These are phyloP conservation scores for Paramecium octaurelia DNA, from an alignment of 73 alveolate species.

Conservation along the genomic window DNA sequence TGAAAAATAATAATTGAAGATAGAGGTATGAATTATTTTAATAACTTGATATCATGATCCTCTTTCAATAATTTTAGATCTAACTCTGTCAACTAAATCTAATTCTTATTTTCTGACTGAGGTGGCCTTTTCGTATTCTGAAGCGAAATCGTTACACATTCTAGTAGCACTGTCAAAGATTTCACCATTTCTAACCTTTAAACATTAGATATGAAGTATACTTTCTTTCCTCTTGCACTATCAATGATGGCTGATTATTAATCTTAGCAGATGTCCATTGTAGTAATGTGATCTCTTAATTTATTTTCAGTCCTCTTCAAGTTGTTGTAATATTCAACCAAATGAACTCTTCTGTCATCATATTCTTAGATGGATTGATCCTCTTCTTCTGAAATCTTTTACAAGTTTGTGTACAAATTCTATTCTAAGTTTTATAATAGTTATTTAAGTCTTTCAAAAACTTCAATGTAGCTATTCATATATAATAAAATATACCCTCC, in stretches of 20 bases:
- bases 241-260: slow-evolving; percentile 48
- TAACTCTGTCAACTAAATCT: slow-evolving; percentile 40
- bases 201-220: not conserved
- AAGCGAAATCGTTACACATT: slow-evolving; percentile 45
- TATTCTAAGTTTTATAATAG: slow-evolving; percentile 38
- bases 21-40: not conserved
- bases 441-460: slow-evolving; percentile 36
- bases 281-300: slow-evolving; percentile 47
- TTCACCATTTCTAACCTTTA: slow-evolving; percentile 47
- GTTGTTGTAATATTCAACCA: slow-evolving; percentile 43
- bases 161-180: slow-evolving; percentile 42
- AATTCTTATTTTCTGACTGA: slow-evolving; percentile 49
- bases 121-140: slow-evolving; percentile 38
- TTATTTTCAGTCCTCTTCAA: slow-evolving; percentile 46
- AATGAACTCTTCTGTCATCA: slow-evolving; percentile 53
- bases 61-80: slow-evolving; percentile 44
- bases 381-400: slow-evolving; percentile 50
- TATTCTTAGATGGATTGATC: slow-evolving; percentile 43
- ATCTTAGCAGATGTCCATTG: slow-evolving; percentile 45
- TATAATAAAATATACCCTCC: not conserved
- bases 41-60: not conserved
- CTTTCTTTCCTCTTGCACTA: slow-evolving; percentile 53
- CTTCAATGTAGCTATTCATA: not conserved
- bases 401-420: slow-evolving; percentile 14
- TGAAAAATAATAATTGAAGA: not conserved